phyloP scores from a whole-genome alignment of 192 early-diverging fungal genomes.

The Dispira simplex region DNA sequence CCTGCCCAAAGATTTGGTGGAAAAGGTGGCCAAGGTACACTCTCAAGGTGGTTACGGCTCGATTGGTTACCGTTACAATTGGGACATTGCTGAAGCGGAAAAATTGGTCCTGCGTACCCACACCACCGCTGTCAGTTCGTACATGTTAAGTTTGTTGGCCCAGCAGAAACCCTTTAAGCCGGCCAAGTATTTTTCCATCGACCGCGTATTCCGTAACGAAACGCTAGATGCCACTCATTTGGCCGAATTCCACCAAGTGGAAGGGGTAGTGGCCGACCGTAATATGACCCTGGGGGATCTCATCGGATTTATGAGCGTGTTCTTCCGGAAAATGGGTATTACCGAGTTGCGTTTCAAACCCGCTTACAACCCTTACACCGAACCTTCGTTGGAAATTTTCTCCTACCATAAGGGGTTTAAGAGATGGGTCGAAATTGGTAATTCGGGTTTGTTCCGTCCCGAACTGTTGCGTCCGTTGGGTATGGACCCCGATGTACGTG shows the following conservation, averaged over 20 bases:
- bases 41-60: slow-evolving; percentile 89
- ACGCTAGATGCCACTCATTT: slow-evolving; percentile 94
- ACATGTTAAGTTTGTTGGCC: slow-evolving; percentile 88
- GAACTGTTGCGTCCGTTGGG: slow-evolving; percentile 96
- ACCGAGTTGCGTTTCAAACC: slow-evolving; percentile 95
- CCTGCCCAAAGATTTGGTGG: slow-evolving; percentile 79
- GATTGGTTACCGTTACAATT: slow-evolving; percentile 86
- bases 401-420: slow-evolving; percentile 81
- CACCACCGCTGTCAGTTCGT: slow-evolving; percentile 84
- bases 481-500: slow-evolving; percentile 83
- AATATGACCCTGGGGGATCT: slow-evolving; percentile 90
- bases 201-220: slow-evolving; percentile 98
- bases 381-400: slow-evolving; percentile 99
- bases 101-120: slow-evolving; percentile 92
- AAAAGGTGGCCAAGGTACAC: slow-evolving; percentile 84
- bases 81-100: slow-evolving; percentile 85
- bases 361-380: slow-evolving; percentile 99
- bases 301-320: slow-evolving; percentile 90
- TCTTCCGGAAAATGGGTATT: slow-evolving; percentile 96
- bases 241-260: slow-evolving; percentile 99
- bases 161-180: slow-evolving; percentile 75
- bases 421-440: slow-evolving; percentile 93
- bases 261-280: slow-evolving; percentile 94
- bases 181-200: slow-evolving; percentile 98
- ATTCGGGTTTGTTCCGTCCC: slow-evolving; percentile 99